Base-by-base conservation (phyloP, 2,329 filamentous ascomycete species). In the Beauveria australis region DNA sequence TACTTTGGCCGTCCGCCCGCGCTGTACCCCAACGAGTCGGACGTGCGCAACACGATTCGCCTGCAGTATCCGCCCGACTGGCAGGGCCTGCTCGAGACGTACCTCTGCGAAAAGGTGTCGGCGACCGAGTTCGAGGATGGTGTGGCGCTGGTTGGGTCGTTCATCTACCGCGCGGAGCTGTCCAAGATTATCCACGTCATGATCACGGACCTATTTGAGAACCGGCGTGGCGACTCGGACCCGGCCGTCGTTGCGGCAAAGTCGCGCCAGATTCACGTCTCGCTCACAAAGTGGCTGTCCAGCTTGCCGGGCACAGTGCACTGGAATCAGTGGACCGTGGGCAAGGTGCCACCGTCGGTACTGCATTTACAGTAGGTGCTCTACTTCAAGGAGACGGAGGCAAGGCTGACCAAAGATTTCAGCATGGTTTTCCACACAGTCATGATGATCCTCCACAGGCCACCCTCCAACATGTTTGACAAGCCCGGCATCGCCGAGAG, bases 401-500 rank as follows among this genome's bases (percentile, higher is more conserved):
- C 16, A 9, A 3, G 18, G 10, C 51, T 53, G 18, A 53, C 30
- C 33, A 16, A 14, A 40, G 12, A 12, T 9, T 40, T 18, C 26
- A 73, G 71, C 63, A 78, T 81, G 73, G 66, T 77, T 18, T 81
- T 80, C 63, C 78, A 81, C 61, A 79, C 78, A 0, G 73, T 75
- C 53, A 79, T 81, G 77, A 80, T 80, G 22, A 79, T 81, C 53
- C 73, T 81, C 3, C 78, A 81, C 62, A 74, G 79, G 0, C 79
- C 79, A 2, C 78, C 78, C 1, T 74, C 72, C 3, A 74, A 78
- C 53, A 69, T 76, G 43, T 74, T 79, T 46, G 70, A 72, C 61
- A 74, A 75, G 41, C 70, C 71, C 1, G 73, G 69, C 1, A 72
- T 77, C 14, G 68, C 72, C 3, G 71, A 71, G 5, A 75, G 73